Evolutionary conservation across 345 rosid species (phyloP).

Genomic region (Rubroshorea leprosula): DNA sequence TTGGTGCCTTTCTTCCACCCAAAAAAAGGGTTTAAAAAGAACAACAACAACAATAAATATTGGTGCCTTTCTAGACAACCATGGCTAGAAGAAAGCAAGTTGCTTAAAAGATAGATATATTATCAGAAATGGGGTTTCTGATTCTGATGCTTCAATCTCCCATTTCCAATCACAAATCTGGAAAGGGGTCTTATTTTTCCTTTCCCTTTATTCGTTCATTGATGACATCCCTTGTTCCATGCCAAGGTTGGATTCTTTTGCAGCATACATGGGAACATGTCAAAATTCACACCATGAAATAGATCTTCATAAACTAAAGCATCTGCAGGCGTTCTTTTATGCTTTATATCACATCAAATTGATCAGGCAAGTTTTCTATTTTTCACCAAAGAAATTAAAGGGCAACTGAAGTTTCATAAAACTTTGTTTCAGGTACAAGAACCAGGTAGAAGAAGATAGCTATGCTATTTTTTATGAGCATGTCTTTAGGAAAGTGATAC

Average conservation of each 20-base stretch:
- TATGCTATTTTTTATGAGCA: too few relatives aligned
- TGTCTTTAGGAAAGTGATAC: too few relatives aligned
- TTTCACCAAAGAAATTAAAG: background rate
- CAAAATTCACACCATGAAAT: too few relatives aligned
- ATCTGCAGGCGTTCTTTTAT: background rate
- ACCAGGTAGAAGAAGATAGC: background rate
- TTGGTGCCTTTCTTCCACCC: too few relatives aligned
- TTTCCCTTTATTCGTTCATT: constrained; percentile 21
- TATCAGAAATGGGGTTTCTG: background rate
- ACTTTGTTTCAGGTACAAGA: background rate
- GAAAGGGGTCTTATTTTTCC: background rate
- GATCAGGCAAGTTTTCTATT: too few relatives aligned
- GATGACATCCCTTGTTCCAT: background rate
- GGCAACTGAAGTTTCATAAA: background rate
- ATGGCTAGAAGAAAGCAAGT: too few relatives aligned
- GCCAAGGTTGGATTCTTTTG: background rate
- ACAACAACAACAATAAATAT: too few relatives aligned
- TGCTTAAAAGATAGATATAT: too few relatives aligned
- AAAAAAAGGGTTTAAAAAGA: too few relatives aligned
- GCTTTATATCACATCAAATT: background rate
- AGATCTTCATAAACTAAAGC: too few relatives aligned
- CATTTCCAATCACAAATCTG: background rate
- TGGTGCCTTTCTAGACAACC: too few relatives aligned
- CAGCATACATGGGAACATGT: too few relatives aligned
- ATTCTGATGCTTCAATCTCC: background rate